phyloP scores from a whole-genome alignment of 257 asterid genomes.

The Ballota nigra region DNA sequence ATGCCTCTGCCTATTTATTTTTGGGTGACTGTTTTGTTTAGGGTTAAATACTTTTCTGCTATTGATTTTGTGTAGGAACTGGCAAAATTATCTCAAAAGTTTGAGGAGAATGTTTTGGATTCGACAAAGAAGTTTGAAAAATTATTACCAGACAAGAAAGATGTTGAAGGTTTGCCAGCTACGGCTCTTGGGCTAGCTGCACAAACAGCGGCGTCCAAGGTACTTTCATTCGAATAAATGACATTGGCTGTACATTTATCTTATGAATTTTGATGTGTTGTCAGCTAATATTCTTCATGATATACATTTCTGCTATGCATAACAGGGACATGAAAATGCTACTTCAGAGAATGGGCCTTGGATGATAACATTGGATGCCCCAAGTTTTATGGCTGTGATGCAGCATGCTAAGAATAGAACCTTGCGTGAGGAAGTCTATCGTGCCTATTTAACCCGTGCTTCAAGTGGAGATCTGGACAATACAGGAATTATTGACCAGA shows the following conservation, averaged over 20 bases:
- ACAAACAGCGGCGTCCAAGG: conserved; percentile 97
- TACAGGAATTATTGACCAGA: conserved; percentile 72
- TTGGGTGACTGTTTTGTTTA: neutral
- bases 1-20: conserved; percentile 9
- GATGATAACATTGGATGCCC: conserved; percentile 91
- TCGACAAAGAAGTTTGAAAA: conserved; percentile 95
- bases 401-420: conserved; percentile 86
- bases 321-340: conserved; percentile 93
- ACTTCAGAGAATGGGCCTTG: conserved; percentile 95
- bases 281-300: conserved; percentile 5
- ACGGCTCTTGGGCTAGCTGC: conserved; percentile 95
- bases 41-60: conserved; percentile 5
- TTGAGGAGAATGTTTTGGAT: conserved; percentile 92
- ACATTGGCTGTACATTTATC: conserved; percentile 7
- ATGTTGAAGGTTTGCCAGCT: conserved; percentile 86
- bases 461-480: conserved; percentile 92
- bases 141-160: conserved; percentile 80
- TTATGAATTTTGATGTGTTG: conserved; percentile 9
- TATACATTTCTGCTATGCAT: conserved; percentile 19
- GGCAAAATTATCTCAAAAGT: conserved; percentile 80
- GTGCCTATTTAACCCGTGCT: conserved; percentile 86
- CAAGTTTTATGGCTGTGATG: conserved; percentile 82
- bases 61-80: conserved; percentile 57
- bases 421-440: conserved; percentile 95
- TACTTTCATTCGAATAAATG: conserved; percentile 18